Conservation (phyloP, 371 early-diverging fungal genomes). For the Parasitella parasitica region DNA sequence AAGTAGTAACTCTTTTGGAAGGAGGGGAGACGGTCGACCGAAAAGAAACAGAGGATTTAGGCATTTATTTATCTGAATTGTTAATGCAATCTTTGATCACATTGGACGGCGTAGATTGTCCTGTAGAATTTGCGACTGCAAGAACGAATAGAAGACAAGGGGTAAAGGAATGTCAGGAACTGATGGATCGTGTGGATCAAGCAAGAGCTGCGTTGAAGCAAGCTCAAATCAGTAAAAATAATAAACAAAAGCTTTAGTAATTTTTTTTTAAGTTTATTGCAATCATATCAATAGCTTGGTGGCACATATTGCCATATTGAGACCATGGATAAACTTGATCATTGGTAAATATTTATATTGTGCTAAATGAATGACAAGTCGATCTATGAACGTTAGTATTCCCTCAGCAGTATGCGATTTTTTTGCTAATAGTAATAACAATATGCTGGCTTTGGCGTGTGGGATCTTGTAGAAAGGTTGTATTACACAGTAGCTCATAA, state of each 20-base stretch:
- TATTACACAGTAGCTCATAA: neutral
- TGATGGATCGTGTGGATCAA: conserved; percentile 25
- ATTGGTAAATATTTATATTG: neutral
- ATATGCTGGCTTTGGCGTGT: neutral
- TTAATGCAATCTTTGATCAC: conserved; percentile 31
- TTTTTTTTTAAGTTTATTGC: neutral
- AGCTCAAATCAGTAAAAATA: neutral
- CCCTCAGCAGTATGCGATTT: neutral
- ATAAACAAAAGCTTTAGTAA: neutral
- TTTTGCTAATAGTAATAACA: neutral
- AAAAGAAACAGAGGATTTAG: conserved; percentile 21
- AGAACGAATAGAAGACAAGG: conserved; percentile 22
- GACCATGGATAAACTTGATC: neutral
- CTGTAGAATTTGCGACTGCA: conserved; percentile 26
- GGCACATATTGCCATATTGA: neutral
- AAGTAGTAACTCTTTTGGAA: conserved; percentile 4
- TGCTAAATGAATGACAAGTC: neutral
- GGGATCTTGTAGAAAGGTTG: neutral
- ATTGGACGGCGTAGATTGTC: conserved; percentile 31
- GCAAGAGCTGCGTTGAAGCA: conserved; percentile 10
- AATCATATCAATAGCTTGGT: neutral
- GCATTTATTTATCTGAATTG: conserved; percentile 20
- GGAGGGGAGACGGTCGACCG: neutral
- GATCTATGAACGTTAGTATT: neutral
- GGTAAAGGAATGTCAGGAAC: conserved; percentile 23